phyloP scores from a whole-genome alignment of 257 asterid genomes.

The Lycium barbarum region DNA sequence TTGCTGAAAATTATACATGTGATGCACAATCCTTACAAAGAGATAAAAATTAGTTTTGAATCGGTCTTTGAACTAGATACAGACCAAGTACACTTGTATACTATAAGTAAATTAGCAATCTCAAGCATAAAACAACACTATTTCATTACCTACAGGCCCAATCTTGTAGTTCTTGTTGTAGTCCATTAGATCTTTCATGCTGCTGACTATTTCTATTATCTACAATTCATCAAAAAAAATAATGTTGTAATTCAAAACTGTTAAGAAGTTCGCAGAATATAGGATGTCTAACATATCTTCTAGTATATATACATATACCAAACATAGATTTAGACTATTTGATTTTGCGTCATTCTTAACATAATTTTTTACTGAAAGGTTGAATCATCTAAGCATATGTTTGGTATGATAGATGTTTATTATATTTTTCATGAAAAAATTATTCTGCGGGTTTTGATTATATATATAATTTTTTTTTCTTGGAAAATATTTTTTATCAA shows the following conservation, averaged over 20 bases:
- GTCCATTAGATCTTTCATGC: conserved; percentile 22
- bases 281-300: not conserved
- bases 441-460: no score
- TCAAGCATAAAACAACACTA: conserved; percentile 1
- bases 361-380: no score
- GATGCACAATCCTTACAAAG: not conserved
- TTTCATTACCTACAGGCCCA: not conserved
- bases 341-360: no score
- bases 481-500: no score
- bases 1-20: conserved; percentile 18
- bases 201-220: conserved; percentile 15
- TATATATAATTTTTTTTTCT: no score
- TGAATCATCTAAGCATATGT: no score
- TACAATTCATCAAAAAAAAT: not conserved
- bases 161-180: not conserved
- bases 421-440: no score
- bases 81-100: conserved; percentile 17
- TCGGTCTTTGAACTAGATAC: conserved; percentile 12
- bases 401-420: no score
- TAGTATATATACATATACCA: not conserved
- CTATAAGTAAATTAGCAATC: conserved; percentile 6
- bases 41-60: not conserved
- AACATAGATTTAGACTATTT: no score
- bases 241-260: not conserved
- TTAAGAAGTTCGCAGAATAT: not conserved